Base-by-base conservation (phyloP, 495 filamentous ascomycete genomes). In the Penicillium cataractarum region DNA sequence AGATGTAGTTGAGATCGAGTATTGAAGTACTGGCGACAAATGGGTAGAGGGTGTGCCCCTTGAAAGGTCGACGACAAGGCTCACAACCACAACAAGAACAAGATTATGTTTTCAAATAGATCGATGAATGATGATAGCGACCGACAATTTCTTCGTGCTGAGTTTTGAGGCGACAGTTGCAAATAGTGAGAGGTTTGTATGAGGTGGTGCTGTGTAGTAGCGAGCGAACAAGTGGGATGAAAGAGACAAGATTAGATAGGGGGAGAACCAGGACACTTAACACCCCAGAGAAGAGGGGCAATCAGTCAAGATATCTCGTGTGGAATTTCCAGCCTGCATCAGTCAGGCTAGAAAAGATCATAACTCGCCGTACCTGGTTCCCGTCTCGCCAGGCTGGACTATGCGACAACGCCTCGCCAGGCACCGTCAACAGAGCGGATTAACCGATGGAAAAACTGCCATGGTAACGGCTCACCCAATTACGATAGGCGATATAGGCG, bases 251-350 rank as follows among this genome's bases (percentile, higher is more conserved):
- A 62, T 42, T 49, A 58, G 53, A 57, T 61, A 48, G 46, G 60
- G 54, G 60, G 54, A 39, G 24, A 32, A 26, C 8, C 32, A 22
- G 48, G 46, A 39, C 60, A 65, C 65, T 68, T 71, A 71, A 66
- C 56, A 8, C 40, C 13, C 8, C 29, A 37, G 49, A 57, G 26
- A 59, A 61, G 44, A 66, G 58, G 33, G 60, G 51, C 40, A 46
- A 42, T 6, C 35, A 17, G 10, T 24, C 19, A 3, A 12, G 55
- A 65, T 64, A 55, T 63, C 50, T 19, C 26, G 21, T 40, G 29
- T 55, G 58, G 65, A 68, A 68, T 65, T 59, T 51, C 35, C 37
- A 9, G 37, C 32, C 35, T 35, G 24, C 4, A n/a, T 40, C 29
- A 32, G 39, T 13, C 27, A 22, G 48, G 52, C 55, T 64, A 57